Base-by-base conservation (phyloP, 441 rosid genomes). In the Brassica hybrid region DNA sequence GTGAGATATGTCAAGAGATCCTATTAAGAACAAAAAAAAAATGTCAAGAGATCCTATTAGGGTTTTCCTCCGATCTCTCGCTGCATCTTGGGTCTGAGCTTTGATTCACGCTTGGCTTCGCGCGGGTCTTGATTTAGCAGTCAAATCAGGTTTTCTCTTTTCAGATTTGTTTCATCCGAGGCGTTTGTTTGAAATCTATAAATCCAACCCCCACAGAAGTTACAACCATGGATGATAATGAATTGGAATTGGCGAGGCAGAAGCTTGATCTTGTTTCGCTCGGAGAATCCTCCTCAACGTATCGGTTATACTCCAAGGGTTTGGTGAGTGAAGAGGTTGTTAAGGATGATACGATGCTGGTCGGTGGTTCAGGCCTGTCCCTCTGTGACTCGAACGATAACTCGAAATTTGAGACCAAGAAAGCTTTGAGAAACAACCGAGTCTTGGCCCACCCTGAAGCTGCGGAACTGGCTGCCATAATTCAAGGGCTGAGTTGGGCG, bases 291-390 rank as follows among this genome's bases (percentile, higher is more conserved):
- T 21, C 23, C 11, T 16, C 58, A 52, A 52, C 58, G 4, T 52
- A 52, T 52, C 58, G 58, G 58, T 52, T 52, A 52, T 52, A 52
- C 58, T 6, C 21, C 58, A 52, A 52, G 58, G 58, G 58, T 52
- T 52, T 52, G 58, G 58, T 52, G 21, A 52, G 58, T 16, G 58
- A 52, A 52, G 58, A 52, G 58, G 21, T 52, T 52, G 7, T 52
- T 52, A 52, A 52, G 58, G 58, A 52, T 52, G 58, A 52, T 16
- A 52, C 21, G 58, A 52, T 6, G 58, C 21, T 52, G 58, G 58
- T 52, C 11, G 58, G 58, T 16, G 58, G 58, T 52, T 52, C 21
- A 52, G 58, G 58, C 1, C 9, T 52, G 58, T 52, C 58, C 58
- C 58, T 52, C 21, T 52, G 58, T 2, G 58, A 52, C 58, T 52